Evolutionary conservation across 2,329 filamentous ascomycete species (phyloP).

Genomic region (Exophiala sideris): DNA sequence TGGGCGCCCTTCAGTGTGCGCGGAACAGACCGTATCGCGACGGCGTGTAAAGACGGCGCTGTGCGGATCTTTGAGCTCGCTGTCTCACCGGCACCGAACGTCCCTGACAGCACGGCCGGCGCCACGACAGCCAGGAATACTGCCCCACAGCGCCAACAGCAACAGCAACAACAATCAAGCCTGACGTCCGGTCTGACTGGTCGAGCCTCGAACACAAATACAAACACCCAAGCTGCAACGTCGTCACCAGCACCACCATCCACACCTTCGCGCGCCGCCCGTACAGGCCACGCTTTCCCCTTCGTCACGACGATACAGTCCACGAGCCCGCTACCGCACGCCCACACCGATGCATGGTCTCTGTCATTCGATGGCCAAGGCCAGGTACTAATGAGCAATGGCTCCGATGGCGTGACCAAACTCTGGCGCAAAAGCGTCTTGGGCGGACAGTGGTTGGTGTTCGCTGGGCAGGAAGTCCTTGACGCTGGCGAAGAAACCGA

Average conservation of each 20-base stretch:
- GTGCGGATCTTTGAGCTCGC: constrained; percentile 81
- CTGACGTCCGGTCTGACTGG: constrained; percentile 28
- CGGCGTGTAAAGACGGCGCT: constrained; percentile 86
- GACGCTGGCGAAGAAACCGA: constrained; percentile 8
- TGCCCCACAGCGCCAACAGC: not conserved
- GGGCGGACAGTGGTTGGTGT: constrained; percentile 14
- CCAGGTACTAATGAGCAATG: constrained; percentile 22
- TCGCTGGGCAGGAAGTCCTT: constrained; percentile 16
- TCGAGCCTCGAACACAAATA: constrained; percentile 4
- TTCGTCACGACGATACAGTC: constrained; percentile 19
- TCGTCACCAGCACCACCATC: constrained; percentile 1
- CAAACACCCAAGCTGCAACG: not conserved
- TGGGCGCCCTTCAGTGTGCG: constrained; percentile 92
- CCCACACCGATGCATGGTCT: constrained; percentile 27
- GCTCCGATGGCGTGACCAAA: constrained; percentile 20
- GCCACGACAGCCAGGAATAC: not conserved
- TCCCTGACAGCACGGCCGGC: not conserved
- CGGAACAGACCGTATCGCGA: constrained; percentile 86
- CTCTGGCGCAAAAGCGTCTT: constrained; percentile 18
- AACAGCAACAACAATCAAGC: constrained; percentile 25
- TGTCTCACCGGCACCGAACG: constrained; percentile 3
- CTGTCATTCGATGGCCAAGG: constrained; percentile 25
- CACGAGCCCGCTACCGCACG: constrained; percentile 10
- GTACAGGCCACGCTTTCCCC: constrained; percentile 16
- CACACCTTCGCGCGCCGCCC: constrained; percentile 4